Base-by-base conservation (phyloP, 148 eudicot genomes). In the Heliamphora exappendiculata region DNA sequence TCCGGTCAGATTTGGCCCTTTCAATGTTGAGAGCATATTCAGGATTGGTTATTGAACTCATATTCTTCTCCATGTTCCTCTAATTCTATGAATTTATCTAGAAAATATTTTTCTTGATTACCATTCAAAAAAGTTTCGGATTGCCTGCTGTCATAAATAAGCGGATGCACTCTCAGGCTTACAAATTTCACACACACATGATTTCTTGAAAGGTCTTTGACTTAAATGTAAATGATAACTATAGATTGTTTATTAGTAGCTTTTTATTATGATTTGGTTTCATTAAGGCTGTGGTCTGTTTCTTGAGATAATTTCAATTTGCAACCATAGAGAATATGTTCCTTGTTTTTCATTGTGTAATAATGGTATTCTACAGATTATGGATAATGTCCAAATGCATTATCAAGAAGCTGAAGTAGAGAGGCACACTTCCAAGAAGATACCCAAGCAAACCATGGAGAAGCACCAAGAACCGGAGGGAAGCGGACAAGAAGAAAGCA, bases 341-440 rank as follows among this genome's bases (percentile, higher is more conserved):
- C 31, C 2, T 16, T 31, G 14, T 34, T 13, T 13, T 51, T 64
- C 20, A 39, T 49, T 50, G 72, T 63, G 45, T 53, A n/a, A 54
- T 50, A 39, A 47, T 60, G 62, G 19, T 55, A 29, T 3, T 83
- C 20, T 54, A 77, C 97, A 94, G 98, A 87, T 84, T 73, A 75
- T 90, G 80, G 98, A 94, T 67, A 88, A 89, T 72, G 80, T 85
- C 39, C 76, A 85, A 58, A 55, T 87, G 55, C 85, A 85, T 22
- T 78, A 82, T 50, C 80, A 83, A 76, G 79, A 73, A 49, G 72
- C 72, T 42, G 86, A 81, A 82, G 60, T 62, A 75, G 94, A 87
- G 62, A 74, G 58, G 33, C 74, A 74, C 47, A 28, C 71, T 33
- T 75, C 78, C 45, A 76, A 58, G 53, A 66, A 55, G 37, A 72